These are phyloP conservation scores for Hypericum androsaemum DNA, from an alignment of 345 rosid genomes.

Conservation along the genomic window DNA sequence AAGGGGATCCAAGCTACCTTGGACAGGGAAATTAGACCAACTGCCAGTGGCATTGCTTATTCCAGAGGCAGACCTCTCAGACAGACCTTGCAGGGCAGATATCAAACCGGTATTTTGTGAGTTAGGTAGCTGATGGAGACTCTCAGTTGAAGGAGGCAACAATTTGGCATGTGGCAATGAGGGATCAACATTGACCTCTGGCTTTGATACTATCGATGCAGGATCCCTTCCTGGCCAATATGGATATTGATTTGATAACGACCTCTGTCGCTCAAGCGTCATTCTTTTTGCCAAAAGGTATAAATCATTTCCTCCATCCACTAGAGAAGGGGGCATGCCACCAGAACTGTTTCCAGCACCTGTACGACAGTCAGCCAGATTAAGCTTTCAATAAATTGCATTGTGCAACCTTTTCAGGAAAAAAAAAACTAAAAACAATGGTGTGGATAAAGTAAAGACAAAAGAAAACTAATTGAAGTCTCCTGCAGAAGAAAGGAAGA, in stretches of 20 bases:
- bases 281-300: conserved; percentile 64
- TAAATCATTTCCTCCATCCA: conserved; percentile 50
- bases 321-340: conserved; percentile 33
- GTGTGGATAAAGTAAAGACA: background rate
- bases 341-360: conserved; percentile 52
- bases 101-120: conserved; percentile 64
- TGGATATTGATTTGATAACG: conserved; percentile 34
- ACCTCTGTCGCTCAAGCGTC: conserved; percentile 68
- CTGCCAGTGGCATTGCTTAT: conserved; percentile 36
- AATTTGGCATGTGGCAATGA: conserved; percentile 29
- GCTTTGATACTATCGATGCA: conserved; percentile 37
- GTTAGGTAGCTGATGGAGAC: conserved; percentile 34
- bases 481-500: conserved; percentile 3
- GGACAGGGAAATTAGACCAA: conserved; percentile 54
- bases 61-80: conserved; percentile 53
- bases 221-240: conserved; percentile 72
- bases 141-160: conserved; percentile 26
- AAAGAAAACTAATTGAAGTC: background rate
- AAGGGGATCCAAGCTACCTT: conserved; percentile 41
- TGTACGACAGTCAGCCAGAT: conserved; percentile 24
- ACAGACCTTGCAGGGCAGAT: conserved; percentile 60
- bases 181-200: conserved; percentile 44
- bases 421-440: background rate
- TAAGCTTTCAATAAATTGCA: background rate
- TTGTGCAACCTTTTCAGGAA: background rate